Conservation (phyloP, 2,329 filamentous ascomycete species). For the Fusarium globosum region DNA sequence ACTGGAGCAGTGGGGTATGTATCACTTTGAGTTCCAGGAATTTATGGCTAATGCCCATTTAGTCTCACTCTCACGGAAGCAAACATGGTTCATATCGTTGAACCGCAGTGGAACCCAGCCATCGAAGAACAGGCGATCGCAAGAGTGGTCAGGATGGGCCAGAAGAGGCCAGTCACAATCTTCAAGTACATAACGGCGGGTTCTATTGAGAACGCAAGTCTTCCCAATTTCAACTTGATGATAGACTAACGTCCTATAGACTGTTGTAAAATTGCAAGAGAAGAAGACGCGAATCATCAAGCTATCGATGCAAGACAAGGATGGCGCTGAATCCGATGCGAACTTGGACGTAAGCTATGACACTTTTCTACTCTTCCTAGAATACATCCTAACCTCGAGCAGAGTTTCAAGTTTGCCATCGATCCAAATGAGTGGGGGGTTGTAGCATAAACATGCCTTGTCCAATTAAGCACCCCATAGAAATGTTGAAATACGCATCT, state of each 20-base stretch:
- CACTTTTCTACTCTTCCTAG: accelerated
- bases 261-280: not conserved
- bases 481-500: not conserved
- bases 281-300: slow-evolving; percentile 11
- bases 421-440: slow-evolving; percentile 3
- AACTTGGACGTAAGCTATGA: not conserved
- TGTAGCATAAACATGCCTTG: not conserved
- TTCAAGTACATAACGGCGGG: not conserved
- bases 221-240: accelerated
- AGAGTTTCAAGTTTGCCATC: slow-evolving; percentile 13
- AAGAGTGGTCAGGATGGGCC: not conserved
- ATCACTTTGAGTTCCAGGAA: accelerated
- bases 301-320: slow-evolving; percentile 14
- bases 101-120: slow-evolving; percentile 1
- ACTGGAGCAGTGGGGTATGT: slow-evolving; percentile 4
- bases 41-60: accelerated
- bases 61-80: not conserved
- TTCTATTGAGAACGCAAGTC: not conserved
- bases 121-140: not conserved
- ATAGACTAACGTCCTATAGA: accelerated
- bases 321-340: not conserved
- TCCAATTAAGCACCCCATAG: not conserved
- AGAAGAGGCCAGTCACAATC: not conserved
- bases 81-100: not conserved
- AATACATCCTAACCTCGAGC: accelerated